Evolutionary conservation across 768 basidiomycete genomes (phyloP), one percentile per base, ranked within the genome.

Genomic region (Pisolithus albus): DNA sequence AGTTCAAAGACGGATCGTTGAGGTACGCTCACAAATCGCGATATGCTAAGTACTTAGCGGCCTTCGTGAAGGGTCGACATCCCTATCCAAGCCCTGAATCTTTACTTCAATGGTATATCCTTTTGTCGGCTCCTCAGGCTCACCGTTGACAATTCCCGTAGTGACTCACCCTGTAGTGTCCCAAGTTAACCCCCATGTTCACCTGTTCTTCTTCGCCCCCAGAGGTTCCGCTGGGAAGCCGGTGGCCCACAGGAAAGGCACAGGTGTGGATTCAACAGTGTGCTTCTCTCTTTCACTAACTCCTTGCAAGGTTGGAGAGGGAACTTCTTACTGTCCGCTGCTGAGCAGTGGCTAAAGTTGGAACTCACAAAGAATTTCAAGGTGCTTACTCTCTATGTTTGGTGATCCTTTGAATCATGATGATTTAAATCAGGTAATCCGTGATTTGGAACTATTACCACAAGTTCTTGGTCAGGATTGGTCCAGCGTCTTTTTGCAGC

Each of bases 291-390:
- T 41, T 19, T 24, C 10, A 47, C 7, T 51, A 40, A 59, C 44
- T n/a, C 42, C 34, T 23, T 42, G 8, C 3, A 16, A 83, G 89
- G 94, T 1, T 98, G 95, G 96, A 74, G 95, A 63, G 96, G 94
- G 45, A 96, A 96, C 45, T 97, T 92, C 65, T 61, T 97, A 18
- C 70, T 97, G 9, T 92, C 91, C 2, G 93, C 93, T 1, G 86
- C 87, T 4, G 93, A 97, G 65, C 93, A 95, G 58, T 93, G 89
- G 82, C 75, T 96, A 54, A 97, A 97, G 65, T 80, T 96, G 40
- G 95, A 98, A 64, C 73, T 99, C 11, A 89, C 92, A 4, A 98
- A 97, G 75, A 96, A 97, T 63, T 94, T 95, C 77, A 92, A 90
- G 72, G 89, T 46, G 8, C 9, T 2, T 37, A 34, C 21, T 44